Percentiles rank a stretch among this genome's conserved stretches.
Evolutionary conservation across 495 filamentous ascomycete genomes (phyloP).

Genomic region (Evernia prunastri): DNA sequence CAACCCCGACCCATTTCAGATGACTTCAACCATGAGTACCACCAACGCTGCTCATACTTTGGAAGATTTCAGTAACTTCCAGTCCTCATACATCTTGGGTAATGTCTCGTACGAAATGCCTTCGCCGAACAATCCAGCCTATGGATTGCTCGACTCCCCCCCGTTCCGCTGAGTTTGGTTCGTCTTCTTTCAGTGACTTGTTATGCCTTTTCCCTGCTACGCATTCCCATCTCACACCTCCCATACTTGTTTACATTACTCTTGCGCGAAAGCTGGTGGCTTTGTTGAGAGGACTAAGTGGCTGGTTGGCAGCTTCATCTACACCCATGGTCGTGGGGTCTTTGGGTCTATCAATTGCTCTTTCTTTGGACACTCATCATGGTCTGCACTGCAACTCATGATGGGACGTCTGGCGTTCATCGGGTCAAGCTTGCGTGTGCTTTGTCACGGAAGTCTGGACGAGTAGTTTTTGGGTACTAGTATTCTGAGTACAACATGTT

Average conservation of each 20-base stretch:
- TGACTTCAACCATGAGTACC: not conserved
- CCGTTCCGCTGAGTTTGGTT: not conserved
- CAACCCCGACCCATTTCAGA: not conserved
- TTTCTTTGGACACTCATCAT: not conserved
- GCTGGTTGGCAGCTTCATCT: slow-evolving; percentile 3
- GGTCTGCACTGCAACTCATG: not conserved
- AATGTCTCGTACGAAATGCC: not conserved
- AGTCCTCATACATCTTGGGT: not conserved
- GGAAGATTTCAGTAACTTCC: not conserved
- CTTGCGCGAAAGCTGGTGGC: not conserved
- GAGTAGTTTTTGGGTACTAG: slow-evolving; percentile 1
- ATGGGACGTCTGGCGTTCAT: not conserved
- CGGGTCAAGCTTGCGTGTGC: slow-evolving; percentile 2
- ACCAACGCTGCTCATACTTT: not conserved
- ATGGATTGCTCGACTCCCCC: slow-evolving; percentile 3
- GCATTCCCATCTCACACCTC: not conserved
- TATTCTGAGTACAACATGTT: not conserved
- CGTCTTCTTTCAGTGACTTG: not conserved
- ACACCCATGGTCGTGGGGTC: not conserved
- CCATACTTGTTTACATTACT: not conserved
- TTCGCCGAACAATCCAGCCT: slow-evolving; percentile 3
- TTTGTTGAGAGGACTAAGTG: slow-evolving; percentile 1
- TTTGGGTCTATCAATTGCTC: not conserved
- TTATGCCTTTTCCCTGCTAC: not conserved
- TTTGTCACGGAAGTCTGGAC: slow-evolving; percentile 5